These are phyloP conservation scores for Exsudoporus floridanus DNA, from an alignment of 1,284 basidiomycete species.

Conservation along the genomic window DNA sequence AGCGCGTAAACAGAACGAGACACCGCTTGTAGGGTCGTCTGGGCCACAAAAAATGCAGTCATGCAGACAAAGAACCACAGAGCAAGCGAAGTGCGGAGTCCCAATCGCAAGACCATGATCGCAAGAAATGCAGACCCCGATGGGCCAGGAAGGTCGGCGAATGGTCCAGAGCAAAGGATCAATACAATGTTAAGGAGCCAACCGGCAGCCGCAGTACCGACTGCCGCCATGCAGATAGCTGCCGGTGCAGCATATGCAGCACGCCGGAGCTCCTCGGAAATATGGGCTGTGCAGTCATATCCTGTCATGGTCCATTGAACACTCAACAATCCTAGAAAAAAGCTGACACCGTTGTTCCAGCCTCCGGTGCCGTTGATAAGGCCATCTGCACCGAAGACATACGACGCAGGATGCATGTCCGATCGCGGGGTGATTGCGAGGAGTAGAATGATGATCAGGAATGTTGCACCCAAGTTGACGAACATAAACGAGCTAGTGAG, in stretches of 20 bases:
- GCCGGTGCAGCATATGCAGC: constrained; percentile 82
- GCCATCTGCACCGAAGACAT: constrained; percentile 76
- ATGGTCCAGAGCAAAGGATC: constrained; percentile 76
- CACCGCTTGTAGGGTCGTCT: constrained; percentile 81
- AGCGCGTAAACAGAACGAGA: constrained; percentile 90
- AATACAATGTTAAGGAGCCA: constrained; percentile 85
- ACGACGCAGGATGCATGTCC: constrained; percentile 78
- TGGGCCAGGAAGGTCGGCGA: constrained; percentile 60
- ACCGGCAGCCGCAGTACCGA: constrained; percentile 80
- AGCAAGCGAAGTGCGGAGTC: constrained; percentile 66
- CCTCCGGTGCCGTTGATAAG: constrained; percentile 78
- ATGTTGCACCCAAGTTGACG: constrained; percentile 78
- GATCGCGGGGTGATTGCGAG: constrained; percentile 73
- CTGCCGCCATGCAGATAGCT: constrained; percentile 87
- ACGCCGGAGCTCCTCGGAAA: constrained; percentile 86
- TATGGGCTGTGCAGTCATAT: constrained; percentile 83
- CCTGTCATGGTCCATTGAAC: constrained; percentile 92
- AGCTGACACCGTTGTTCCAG: constrained; percentile 78
- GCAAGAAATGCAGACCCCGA: constrained; percentile 53
- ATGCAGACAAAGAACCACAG: constrained; percentile 78
- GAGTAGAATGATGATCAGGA: constrained; percentile 80
- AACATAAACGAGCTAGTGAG: constrained; percentile 85
- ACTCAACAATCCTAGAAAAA: constrained; percentile 84
- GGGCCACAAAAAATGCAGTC: constrained; percentile 82
- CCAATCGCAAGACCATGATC: constrained; percentile 77